Evolutionary conservation across 2,329 filamentous ascomycete genomes (phyloP).

Genomic region (Penicillium sp.): DNA sequence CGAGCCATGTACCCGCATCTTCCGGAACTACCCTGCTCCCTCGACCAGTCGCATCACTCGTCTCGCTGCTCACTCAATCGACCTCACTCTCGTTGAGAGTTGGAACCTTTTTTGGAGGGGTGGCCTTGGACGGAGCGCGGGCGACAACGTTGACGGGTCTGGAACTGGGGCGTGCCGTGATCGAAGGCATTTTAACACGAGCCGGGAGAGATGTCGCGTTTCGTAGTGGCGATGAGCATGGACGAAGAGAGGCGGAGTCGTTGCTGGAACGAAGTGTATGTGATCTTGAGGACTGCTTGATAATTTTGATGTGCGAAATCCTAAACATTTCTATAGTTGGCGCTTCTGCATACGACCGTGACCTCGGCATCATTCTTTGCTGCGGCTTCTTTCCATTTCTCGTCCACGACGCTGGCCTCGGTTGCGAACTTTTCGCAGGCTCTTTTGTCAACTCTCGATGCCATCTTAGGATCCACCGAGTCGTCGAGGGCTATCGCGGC

Average conservation of each 20-base stretch:
- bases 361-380: constrained; percentile 51
- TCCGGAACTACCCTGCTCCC: constrained; percentile 45
- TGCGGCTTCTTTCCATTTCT: constrained; percentile 49
- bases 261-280: constrained; percentile 49
- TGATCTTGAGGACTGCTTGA: background rate
- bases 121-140: constrained; percentile 47
- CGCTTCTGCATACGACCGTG: constrained; percentile 46
- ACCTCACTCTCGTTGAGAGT: constrained; percentile 48
- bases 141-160: constrained; percentile 48
- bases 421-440: constrained; percentile 46
- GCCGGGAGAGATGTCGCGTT: constrained; percentile 48
- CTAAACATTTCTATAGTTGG: constrained; percentile 35
- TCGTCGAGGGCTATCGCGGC: constrained; percentile 51
- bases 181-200: constrained; percentile 47
- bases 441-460: constrained; percentile 48
- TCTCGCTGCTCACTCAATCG: constrained; percentile 48
- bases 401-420: constrained; percentile 46
- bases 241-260: constrained; percentile 45
- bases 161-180: constrained; percentile 47
- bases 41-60: constrained; percentile 44
- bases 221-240: constrained; percentile 51
- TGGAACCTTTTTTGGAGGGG: constrained; percentile 46
- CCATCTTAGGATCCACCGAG: constrained; percentile 51
- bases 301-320: constrained; percentile 2
- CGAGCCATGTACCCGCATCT: constrained; percentile 29